Percentiles rank a stretch among this genome's conserved stretches.
These are phyloP conservation scores for Penicillium psychrofluorescens DNA, from an alignment of 495 filamentous ascomycete species.

Conservation along the genomic window DNA sequence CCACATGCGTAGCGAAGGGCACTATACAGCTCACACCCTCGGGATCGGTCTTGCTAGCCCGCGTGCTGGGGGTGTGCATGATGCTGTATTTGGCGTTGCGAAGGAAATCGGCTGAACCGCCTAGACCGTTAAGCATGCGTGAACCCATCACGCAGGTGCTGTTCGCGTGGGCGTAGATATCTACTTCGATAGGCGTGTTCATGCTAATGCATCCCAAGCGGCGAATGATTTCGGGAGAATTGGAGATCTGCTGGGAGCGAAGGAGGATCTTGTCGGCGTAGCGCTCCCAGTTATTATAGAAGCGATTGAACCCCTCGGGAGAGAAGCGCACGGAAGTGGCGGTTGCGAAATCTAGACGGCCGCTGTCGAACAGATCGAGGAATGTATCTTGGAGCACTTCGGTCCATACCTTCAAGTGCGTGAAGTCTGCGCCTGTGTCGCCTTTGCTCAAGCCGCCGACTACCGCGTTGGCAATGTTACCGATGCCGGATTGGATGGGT, in stretches of 20 bases:
- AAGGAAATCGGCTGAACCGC: slow-evolving; percentile 84
- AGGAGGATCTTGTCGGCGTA: slow-evolving; percentile 82
- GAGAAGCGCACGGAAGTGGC: slow-evolving; percentile 93
- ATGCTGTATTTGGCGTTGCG: slow-evolving; percentile 79
- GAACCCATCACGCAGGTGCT: slow-evolving; percentile 84
- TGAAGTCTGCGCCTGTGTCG: slow-evolving; percentile 60
- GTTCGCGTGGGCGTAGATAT: slow-evolving; percentile 94
- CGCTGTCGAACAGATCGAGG: slow-evolving; percentile 89
- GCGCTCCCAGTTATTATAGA: slow-evolving; percentile 78
- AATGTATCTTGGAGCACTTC: slow-evolving; percentile 92
- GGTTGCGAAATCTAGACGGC: slow-evolving; percentile 84
- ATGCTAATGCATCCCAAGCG: slow-evolving; percentile 85
- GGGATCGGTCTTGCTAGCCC: slow-evolving; percentile 79
- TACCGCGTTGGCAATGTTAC: slow-evolving; percentile 92
- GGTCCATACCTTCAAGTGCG: slow-evolving; percentile 86
- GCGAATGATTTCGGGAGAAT: slow-evolving; percentile 91
- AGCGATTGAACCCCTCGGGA: slow-evolving; percentile 84
- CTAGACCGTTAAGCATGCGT: slow-evolving; percentile 88
- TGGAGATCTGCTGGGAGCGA: slow-evolving; percentile 80
- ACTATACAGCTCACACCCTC: slow-evolving; percentile 82
- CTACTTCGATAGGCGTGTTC: slow-evolving; percentile 93
- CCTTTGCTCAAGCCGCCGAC: slow-evolving; percentile 73
- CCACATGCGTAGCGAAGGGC: slow-evolving; percentile 86
- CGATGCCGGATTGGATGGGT: slow-evolving; percentile 83
- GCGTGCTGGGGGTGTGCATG: slow-evolving; percentile 83